These are phyloP conservation scores for Colletotrichum tamarilloi DNA, from an alignment of 2,329 filamentous ascomycete genomes.

Conservation along the genomic window DNA sequence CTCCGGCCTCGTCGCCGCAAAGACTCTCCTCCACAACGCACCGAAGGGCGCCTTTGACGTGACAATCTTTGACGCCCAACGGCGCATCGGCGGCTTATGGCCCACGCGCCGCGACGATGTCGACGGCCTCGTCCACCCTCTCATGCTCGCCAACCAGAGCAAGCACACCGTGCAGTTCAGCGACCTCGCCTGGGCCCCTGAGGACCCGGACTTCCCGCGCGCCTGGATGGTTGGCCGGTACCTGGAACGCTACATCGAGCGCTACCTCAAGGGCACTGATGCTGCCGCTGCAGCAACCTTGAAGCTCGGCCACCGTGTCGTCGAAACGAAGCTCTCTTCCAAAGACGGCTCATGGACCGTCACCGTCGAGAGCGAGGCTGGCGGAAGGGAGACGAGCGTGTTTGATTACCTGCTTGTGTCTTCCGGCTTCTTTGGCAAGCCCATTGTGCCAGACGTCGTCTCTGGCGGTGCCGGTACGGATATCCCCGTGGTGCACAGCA, in stretches of 20 bases:
- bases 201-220: constrained; percentile 73
- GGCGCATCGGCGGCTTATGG: constrained; percentile 83
- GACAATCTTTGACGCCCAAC: constrained; percentile 75
- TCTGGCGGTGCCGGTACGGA: constrained; percentile 41
- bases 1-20: constrained; percentile 76
- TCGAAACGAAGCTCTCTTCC: constrained; percentile 48
- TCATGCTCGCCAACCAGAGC: constrained; percentile 81
- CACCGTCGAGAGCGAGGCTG: constrained; percentile 46
- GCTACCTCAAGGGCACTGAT: constrained; percentile 53
- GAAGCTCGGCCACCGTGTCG: constrained; percentile 61
- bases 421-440: constrained; percentile 80
- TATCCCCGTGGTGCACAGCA: constrained; percentile 74
- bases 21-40: constrained; percentile 74
- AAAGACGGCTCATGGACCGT: constrained; percentile 54
- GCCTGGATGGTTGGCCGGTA: constrained; percentile 84
- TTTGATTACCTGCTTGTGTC: constrained; percentile 81
- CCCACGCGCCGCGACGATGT: constrained; percentile 62
- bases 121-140: constrained; percentile 69
- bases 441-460: constrained; percentile 60
- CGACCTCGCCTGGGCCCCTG: constrained; percentile 76
- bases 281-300: constrained; percentile 51
- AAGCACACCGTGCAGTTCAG: constrained; percentile 79
- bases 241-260: constrained; percentile 70
- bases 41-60: constrained; percentile 70
- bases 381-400: constrained; percentile 52